Evolutionary conservation across 2,329 filamentous ascomycete species (phyloP).

Genomic region (Helotiales sp.): DNA sequence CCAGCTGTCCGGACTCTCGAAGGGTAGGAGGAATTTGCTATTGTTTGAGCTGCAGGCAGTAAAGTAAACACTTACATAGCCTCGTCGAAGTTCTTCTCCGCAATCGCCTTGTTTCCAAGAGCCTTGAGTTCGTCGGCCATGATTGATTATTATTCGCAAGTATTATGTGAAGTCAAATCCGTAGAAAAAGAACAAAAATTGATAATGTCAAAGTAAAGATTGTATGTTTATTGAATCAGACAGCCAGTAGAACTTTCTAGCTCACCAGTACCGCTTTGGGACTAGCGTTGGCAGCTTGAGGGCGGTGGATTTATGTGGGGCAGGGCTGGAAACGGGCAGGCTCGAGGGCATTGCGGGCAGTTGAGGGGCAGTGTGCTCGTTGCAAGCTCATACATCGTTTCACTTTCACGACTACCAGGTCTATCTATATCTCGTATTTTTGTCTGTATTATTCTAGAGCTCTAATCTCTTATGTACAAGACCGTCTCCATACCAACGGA

Average conservation of each 20-base stretch:
- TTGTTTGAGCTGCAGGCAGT: not conserved
- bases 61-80: conserved; percentile 70
- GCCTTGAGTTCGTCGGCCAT: conserved; percentile 82
- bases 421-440: not conserved
- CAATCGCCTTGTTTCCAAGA: conserved; percentile 97
- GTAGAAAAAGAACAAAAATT: not conserved
- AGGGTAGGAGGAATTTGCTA: too few species aligned
- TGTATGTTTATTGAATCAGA: conserved; percentile 1
- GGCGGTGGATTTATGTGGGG: too few species aligned
- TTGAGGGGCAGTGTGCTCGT: not conserved
- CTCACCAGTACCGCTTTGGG: not conserved
- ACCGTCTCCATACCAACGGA: not conserved
- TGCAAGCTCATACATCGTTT: too few species aligned
- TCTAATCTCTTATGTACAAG: not conserved
- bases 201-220: not conserved
- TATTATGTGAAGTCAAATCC: not conserved
- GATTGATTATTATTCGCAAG: not conserved
- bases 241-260: conserved; percentile 10
- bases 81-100: conserved; percentile 93
- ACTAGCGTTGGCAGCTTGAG: not conserved
- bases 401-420: too few species aligned
- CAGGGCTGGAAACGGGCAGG: not conserved
- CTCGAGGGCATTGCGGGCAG: not conserved
- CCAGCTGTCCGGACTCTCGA: too few species aligned
- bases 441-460: not conserved